Base-by-base conservation (phyloP, 495 filamentous ascomycete genomes). In the Talaromyces thailandensis region DNA sequence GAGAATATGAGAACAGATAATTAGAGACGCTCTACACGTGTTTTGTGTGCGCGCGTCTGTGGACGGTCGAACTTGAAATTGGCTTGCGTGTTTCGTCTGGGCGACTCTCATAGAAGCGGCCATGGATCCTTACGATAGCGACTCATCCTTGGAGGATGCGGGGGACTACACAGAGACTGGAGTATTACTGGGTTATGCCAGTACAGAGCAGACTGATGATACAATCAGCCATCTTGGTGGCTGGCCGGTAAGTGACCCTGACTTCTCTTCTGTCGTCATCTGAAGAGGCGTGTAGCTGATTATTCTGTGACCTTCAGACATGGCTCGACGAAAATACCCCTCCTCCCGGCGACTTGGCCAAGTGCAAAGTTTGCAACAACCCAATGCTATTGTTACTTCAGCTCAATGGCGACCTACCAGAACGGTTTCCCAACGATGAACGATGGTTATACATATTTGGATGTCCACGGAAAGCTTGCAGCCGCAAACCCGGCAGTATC, bases 171-270 rank as follows among this genome's bases (percentile, higher is more conserved):
- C 86, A 9, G 90, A 93, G 69, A 99, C 94, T 18, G 89, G 86
- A 65, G 91, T 96, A 6, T 84, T 97, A 1, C 85, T 99, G 24
- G 94, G 94, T 18, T 98, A 96, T 71, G 88, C 93, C 6, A 90
- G 91, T 0, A 86, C 84, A 65, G 89, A 94, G 64, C 72, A 91
- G 6, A 86, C 88, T 35, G 90, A 91, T 28, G 93, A 99, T 69
- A 78, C 80, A n/a, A 86, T 94, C 67, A 96, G 88, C 71, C 91
- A 94, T 60, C 80, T 99, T 7, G 94, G 94, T 51, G 94, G 94
- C 28, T 79, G 73, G 65, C 92, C 93, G 25, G 95, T 98, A 87
- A 59, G 87, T 77, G 23, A 51, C n/a, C 50, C 26, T 59, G n/a
- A 60, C 23, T 61, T 60, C 58, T 40, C 29, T 16, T 37, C 40